Base-by-base conservation (phyloP, 208 protist species). In the Wallacemonas sp. region DNA sequence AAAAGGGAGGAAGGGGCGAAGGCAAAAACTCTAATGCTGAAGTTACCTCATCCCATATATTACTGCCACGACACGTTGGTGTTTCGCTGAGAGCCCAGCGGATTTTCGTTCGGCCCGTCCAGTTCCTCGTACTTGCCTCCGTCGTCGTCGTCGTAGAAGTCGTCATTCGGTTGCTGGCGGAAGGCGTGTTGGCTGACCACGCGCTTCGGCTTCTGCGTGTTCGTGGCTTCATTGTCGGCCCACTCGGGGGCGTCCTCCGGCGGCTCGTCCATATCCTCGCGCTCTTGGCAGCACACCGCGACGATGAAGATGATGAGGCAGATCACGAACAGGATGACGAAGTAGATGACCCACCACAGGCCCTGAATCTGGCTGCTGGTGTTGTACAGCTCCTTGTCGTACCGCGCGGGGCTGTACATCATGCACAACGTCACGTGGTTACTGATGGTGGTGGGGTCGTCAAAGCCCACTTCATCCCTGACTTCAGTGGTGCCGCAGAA, bases 221-320 rank as follows among this genome's bases (percentile, higher is more conserved):
- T 17, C 0, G 46, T 26, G 11, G 61, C 70, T 61, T 83, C 73
- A 12, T 67, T 21, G 43, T 76, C 47, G 16, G 74, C 78, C 78
- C 78, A 83, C 56, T 74, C 78, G 23, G 78, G 78, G 8, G 73
- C 78, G 26, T 80, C 73, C 60, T 83, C 78, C 52, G 74, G 73
- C 21, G 78, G 78, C 66, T 83, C 78, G 47, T 83, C 78, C 78
- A 77, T 79, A 57, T 76, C 67, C 61, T 83, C 78, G 46, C 70
- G 54, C 29, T 83, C 78, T 58, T 83, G 78, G 66, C 78, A 83
- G 39, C 33, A 34, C 36, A 52, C 61, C n/a, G 63, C 39, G 4
- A 80, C 21, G 26, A 76, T 24, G 39, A 83, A 80, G 39, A 41
- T 30, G 41, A 83, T 34, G 30, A 76, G 32, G 47, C 38, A 65